A percentile compares a stretch with the other conserved stretches of the same genome.
phyloP scores from a whole-genome alignment of 2,329 filamentous ascomycete species.

The Pseudogymnoascus sp. region DNA sequence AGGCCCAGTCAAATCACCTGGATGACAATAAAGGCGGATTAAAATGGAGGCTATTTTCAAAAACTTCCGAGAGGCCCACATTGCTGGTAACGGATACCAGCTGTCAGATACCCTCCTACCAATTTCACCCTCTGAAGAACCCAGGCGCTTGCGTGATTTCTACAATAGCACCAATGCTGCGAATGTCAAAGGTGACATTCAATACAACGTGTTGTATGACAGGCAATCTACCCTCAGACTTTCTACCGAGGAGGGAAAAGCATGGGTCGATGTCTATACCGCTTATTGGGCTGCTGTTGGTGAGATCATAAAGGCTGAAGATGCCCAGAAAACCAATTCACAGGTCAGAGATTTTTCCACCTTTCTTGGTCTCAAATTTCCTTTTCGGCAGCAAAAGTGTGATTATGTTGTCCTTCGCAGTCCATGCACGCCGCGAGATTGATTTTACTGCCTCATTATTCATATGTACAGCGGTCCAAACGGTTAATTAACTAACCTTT shows the following conservation, averaged over 20 bases:
- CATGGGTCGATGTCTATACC: slow-evolving; percentile 82
- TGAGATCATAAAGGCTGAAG: slow-evolving; percentile 62
- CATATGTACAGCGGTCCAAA: background rate
- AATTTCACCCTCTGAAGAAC: slow-evolving; percentile 53
- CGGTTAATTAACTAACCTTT: background rate
- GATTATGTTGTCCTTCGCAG: background rate
- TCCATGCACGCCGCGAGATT: background rate
- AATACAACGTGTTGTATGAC: slow-evolving; percentile 62
- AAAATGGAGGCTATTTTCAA: slow-evolving; percentile 67
- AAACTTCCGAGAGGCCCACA: slow-evolving; percentile 65
- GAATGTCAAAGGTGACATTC: slow-evolving; percentile 55
- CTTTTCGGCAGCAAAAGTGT: background rate
- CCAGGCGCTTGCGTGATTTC: slow-evolving; percentile 61
- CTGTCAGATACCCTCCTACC: slow-evolving; percentile 72
- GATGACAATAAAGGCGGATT: background rate
- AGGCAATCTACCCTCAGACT: slow-evolving; percentile 31
- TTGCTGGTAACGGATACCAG: slow-evolving; percentile 57
- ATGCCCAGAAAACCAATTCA: slow-evolving; percentile 32
- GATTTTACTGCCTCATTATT: too few relatives aligned
- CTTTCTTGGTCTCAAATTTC: background rate
- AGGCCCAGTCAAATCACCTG: background rate
- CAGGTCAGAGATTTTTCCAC: slow-evolving; percentile 19
- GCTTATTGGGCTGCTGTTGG: slow-evolving; percentile 78
- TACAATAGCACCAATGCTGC: slow-evolving; percentile 62
- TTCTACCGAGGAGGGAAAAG: slow-evolving; percentile 54